Conservation (phyloP, 768 basidiomycete genomes). For the Galerina marginata region DNA sequence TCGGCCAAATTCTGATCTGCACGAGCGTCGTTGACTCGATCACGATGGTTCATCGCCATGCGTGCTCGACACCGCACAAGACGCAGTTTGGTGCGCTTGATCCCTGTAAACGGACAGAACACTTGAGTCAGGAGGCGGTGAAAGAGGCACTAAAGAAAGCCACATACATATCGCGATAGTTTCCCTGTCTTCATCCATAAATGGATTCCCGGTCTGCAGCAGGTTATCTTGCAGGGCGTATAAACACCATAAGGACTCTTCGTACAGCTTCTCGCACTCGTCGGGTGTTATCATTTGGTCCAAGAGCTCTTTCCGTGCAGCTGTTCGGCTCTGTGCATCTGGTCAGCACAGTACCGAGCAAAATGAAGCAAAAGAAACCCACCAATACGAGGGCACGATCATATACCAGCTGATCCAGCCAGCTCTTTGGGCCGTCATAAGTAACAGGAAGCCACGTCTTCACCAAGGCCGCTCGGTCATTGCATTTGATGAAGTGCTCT, state of each 20-base stretch:
- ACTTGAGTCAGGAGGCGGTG: not conserved
- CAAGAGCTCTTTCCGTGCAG: slow-evolving; percentile 88
- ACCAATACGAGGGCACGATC: slow-evolving; percentile 90
- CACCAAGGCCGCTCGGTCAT: slow-evolving; percentile 86
- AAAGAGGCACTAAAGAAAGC: not conserved
- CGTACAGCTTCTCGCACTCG: slow-evolving; percentile 93
- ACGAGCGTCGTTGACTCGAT: slow-evolving; percentile 76
- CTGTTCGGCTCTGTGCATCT: slow-evolving; percentile 78
- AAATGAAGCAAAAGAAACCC: slow-evolving; percentile 33
- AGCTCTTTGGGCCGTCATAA: slow-evolving; percentile 81
- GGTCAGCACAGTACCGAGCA: not conserved
- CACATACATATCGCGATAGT: slow-evolving; percentile 78
- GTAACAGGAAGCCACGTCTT: slow-evolving; percentile 88
- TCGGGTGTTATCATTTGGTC: slow-evolving; percentile 77
- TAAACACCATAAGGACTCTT: slow-evolving; percentile 93
- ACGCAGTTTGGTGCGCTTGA: slow-evolving; percentile 83
- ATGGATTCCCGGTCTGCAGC: slow-evolving; percentile 80
- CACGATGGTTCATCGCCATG: slow-evolving; percentile 77
- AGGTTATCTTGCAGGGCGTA: slow-evolving; percentile 92
- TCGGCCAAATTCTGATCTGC: slow-evolving; percentile 83
- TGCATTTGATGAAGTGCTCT: slow-evolving; percentile 92
- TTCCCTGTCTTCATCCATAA: slow-evolving; percentile 80
- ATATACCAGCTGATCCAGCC: slow-evolving; percentile 90
- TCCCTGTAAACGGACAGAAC: slow-evolving; percentile 56
- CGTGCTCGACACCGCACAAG: slow-evolving; percentile 78